Percentiles rank a stretch among this genome's conserved stretches.
Evolutionary conservation across 1,284 basidiomycete genomes (phyloP).

Genomic region (Phlebopus sp.): DNA sequence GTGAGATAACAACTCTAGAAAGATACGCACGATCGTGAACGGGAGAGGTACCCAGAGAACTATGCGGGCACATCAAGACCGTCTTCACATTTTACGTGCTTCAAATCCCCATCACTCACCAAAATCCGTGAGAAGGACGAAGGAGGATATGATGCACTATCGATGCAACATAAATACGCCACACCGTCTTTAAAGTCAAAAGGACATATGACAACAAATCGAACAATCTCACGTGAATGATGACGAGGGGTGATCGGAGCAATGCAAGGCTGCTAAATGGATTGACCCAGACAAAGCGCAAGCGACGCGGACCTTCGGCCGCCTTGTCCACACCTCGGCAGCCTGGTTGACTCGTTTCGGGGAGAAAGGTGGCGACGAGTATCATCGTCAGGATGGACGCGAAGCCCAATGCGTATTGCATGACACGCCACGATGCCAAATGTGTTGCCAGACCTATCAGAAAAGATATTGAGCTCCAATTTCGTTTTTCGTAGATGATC

Average conservation of each 20-base stretch:
- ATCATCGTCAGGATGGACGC: neutral
- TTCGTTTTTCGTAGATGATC: too few relatives aligned
- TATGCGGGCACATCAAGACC: neutral
- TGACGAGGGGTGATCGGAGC: slow-evolving; percentile 5
- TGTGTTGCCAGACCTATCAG: slow-evolving; percentile 33
- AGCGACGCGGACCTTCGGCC: neutral
- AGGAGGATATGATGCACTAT: neutral
- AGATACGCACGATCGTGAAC: slow-evolving; percentile 7
- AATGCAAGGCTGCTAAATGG: slow-evolving; percentile 4
- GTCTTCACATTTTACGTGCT: neutral
- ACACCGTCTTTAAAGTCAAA: neutral
- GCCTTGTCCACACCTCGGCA: slow-evolving; percentile 3
- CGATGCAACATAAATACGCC: too few relatives aligned
- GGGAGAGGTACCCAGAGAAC: slow-evolving; percentile 10
- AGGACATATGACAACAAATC: neutral
- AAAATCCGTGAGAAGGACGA: slow-evolving; percentile 7
- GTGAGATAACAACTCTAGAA: slow-evolving; percentile 14
- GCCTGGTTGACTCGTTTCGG: slow-evolving; percentile 6
- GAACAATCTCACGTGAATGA: slow-evolving; percentile 2
- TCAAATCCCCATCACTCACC: neutral
- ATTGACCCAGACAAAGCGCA: slow-evolving; percentile 3
- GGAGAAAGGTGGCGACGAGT: slow-evolving; percentile 1
- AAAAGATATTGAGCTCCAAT: neutral
- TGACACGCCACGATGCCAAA: slow-evolving; percentile 36
- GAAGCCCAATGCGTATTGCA: slow-evolving; percentile 5